Evolutionary conservation across 768 basidiomycete species (phyloP), one percentile per base, ranked within the genome.

Genomic region (Hypsizygus marmoreus): DNA sequence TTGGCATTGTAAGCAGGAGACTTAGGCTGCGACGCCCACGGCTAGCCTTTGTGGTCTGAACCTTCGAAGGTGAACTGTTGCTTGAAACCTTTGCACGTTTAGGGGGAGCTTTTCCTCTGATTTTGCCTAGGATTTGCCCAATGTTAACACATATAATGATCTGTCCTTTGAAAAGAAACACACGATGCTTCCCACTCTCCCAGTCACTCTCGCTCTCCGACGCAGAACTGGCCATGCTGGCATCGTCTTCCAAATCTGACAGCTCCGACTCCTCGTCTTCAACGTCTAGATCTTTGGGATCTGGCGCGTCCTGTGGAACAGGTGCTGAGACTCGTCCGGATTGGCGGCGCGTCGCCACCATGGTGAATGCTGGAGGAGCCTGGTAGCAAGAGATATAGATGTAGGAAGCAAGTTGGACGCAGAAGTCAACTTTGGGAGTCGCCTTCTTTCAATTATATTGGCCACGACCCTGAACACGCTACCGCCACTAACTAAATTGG

Each of bases 1-100:
- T 33, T 10, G 65, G 65, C 60, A 66, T 62, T 0, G 50, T 50
- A 1, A 49, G 45, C 1, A 66, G 45, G 6, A 59, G 26, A 13
- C 33, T 17, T 9, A 48, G 31, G 19, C 20, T 40, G 12, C 30
- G 32, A n/a, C 28, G 43, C 14, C 23, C 3, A 17, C 30, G 6
- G 19, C 23, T 45, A n/a, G 6, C 14, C 23, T 17, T 40, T 13
- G 13, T 20, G 12, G 13, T 30, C n/a, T 22, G 12, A 7, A 11
- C 17, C 14, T 16, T 35, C 2, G 30, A 33, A 2, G 28, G 20
- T 19, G 23, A 14, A 1, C 23, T 5, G 12, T 37, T 30, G 13
- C 2, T 16, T 1, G 30, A 17, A 10, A 50, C 7, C 23, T 43
- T 41, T 11, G 30, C 30, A 20, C 38, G 49, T 31, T 45, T 50